Evolutionary conservation across 1,139 yeast genomes (phyloP).

Genomic region (Saccharomyces hybrid): DNA sequence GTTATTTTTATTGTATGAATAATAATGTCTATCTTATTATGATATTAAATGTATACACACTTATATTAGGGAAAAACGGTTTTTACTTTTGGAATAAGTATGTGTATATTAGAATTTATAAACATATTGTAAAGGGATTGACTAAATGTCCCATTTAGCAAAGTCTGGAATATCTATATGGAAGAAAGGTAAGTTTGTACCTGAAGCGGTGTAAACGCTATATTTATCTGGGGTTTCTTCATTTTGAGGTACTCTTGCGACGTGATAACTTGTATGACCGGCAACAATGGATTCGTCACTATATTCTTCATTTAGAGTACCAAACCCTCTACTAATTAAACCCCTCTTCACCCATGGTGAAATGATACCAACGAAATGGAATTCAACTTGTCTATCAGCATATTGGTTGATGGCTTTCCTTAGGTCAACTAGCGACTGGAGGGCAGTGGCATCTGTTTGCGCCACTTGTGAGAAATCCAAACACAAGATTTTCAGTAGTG

Average conservation of each 20-base stretch:
- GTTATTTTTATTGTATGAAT: background rate
- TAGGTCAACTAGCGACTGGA: conserved; percentile 71
- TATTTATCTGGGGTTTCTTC: conserved; percentile 24
- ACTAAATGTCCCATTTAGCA: conserved; percentile 29
- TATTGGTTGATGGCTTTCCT: conserved; percentile 64
- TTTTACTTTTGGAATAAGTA: background rate
- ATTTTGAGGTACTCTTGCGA: conserved; percentile 25
- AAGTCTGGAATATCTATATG: conserved; percentile 83
- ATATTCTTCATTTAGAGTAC: conserved; percentile 42
- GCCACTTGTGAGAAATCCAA: conserved; percentile 76
- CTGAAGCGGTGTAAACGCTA: conserved; percentile 45
- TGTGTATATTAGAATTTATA: too few relatives aligned
- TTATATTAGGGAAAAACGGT: background rate
- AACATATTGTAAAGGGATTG: background rate
- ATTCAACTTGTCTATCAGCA: conserved; percentile 79
- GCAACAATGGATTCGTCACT: conserved; percentile 27
- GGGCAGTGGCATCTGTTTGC: conserved; percentile 68
- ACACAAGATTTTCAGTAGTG: conserved; percentile 62
- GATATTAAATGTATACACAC: background rate
- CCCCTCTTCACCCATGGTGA: conserved; percentile 85
- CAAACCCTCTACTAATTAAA: conserved; percentile 72
- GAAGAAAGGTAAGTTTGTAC: conserved; percentile 76
- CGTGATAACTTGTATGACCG: conserved; percentile 30
- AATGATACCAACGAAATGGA: conserved; percentile 78
- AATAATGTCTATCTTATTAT: background rate